Base-by-base conservation (phyloP, 371 early-diverging fungal species). In the Lichtheimia ramosa region DNA sequence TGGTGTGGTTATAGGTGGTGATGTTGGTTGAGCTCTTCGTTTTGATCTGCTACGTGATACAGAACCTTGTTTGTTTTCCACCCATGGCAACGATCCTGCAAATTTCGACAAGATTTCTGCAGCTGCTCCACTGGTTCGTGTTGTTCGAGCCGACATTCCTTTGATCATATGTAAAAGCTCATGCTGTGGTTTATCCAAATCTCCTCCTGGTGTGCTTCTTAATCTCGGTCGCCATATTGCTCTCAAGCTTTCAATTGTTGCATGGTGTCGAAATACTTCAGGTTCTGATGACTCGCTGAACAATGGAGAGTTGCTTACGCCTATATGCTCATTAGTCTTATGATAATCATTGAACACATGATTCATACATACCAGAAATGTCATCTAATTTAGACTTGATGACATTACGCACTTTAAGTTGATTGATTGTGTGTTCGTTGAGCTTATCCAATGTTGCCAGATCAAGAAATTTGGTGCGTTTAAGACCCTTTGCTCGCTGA, bases 331-430 rank as follows among this genome's bases (percentile, higher is more conserved):
- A 5, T 34, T 2, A 34, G 10, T 34, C 34, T 10, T 7, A 27
- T 27, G 6, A 34, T 34, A 6, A 34, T 34, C 10, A 3, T 28
- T 8, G 34, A 34, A 34, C 34, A 34, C 34, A 34, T 34, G 34
- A 34, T 25, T 25, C 25, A 25, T 25, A 49, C n/a, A 43, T 63
- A 59, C 83, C 86, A 24, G 86, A 83, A 10, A 86, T 80, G 65
- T 86, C 86, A 23, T 86, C 86, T n/a, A 86, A 63, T 50, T 83
- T 86, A 25, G 83, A 82, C 43, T 86, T 86, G 25, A 86, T 69
- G 2, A 79, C 86, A 40, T 82, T 83, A 42, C 74, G 79, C 23
- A 86, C 81, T 60, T 82, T 83, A 0, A 83, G 65, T 27, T 71
- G 77, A 13, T 60, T 59, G 18, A 65, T 59, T 0, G 66, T 60